Evolutionary conservation across 306 rosid genomes (phyloP).

Genomic region (Prunus davidiana): DNA sequence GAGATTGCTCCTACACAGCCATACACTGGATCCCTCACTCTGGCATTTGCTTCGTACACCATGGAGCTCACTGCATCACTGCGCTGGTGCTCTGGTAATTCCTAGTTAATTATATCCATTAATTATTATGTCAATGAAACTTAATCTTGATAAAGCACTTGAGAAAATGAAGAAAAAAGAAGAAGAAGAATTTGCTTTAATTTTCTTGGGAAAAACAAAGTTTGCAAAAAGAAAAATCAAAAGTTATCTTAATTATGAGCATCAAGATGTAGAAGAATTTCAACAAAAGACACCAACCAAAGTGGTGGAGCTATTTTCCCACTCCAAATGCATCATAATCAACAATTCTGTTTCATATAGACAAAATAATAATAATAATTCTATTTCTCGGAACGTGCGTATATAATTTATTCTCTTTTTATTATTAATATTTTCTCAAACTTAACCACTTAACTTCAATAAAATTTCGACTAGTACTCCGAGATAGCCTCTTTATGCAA

Average conservation of each 20-base stretch:
- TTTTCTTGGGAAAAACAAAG: not conserved
- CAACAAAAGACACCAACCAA: not conserved
- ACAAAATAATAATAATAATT: too few relatives aligned
- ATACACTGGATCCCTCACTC: constrained; percentile 89
- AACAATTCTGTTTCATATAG: not conserved
- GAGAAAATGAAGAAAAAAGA: not conserved
- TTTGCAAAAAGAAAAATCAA: not conserved
- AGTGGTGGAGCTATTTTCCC: not conserved
- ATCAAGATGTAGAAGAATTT: not conserved
- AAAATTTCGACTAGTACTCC: too few relatives aligned
- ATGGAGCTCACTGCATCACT: constrained; percentile 94
- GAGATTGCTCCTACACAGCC: constrained; percentile 97
- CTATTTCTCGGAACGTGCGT: too few relatives aligned
- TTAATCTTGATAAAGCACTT: not conserved
- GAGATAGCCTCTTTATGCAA: too few relatives aligned
- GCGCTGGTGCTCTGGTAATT: constrained; percentile 75
- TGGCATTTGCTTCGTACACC: constrained; percentile 96
- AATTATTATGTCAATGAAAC: not conserved
- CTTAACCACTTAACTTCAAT: too few relatives aligned
- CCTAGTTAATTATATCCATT: constrained; percentile 34
- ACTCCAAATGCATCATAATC: not conserved
- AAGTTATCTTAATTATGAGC: not conserved
- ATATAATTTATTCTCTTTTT: too few relatives aligned
- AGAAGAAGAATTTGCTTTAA: not conserved
- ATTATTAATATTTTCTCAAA: too few relatives aligned